Conservation (phyloP, 2,329 filamentous ascomycete genomes). For the Trichophyton benhamiae region DNA sequence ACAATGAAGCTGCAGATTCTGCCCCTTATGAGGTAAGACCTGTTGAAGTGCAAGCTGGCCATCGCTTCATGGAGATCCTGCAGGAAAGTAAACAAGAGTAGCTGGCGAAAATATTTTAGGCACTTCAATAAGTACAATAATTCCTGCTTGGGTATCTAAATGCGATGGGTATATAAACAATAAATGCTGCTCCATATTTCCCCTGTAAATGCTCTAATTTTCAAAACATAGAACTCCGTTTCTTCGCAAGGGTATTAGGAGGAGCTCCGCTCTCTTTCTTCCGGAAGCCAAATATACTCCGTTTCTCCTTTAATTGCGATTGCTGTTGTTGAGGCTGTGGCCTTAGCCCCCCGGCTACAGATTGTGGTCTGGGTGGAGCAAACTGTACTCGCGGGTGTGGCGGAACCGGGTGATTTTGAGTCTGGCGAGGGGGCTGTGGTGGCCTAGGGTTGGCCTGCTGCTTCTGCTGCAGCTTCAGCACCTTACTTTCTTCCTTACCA, state of each 20-base stretch:
- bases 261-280: constrained; percentile 19
- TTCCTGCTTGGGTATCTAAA: background rate
- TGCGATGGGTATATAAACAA: background rate
- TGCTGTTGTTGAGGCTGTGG: constrained; percentile 7
- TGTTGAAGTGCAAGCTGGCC: constrained; percentile 11
- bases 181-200: background rate
- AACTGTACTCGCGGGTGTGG: background rate
- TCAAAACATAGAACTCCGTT: constrained; percentile 36
- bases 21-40: background rate
- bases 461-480: background rate
- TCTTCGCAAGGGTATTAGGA: constrained; percentile 29
- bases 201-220: background rate
- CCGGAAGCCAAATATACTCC: constrained; percentile 35
- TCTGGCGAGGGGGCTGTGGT: background rate
- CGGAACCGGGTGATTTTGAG: background rate
- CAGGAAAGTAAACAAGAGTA: background rate
- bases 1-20: too few relatives aligned
- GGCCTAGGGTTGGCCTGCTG: background rate
- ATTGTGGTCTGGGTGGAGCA: background rate
- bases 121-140: background rate
- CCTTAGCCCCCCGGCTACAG: background rate
- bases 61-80: constrained; percentile 8
- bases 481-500: constrained; percentile 29
- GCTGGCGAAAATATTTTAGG: background rate
- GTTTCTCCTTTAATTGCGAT: constrained; percentile 26